phyloP scores from a whole-genome alignment of 139 green algal genomes.

The Picochlorum costavermella region DNA sequence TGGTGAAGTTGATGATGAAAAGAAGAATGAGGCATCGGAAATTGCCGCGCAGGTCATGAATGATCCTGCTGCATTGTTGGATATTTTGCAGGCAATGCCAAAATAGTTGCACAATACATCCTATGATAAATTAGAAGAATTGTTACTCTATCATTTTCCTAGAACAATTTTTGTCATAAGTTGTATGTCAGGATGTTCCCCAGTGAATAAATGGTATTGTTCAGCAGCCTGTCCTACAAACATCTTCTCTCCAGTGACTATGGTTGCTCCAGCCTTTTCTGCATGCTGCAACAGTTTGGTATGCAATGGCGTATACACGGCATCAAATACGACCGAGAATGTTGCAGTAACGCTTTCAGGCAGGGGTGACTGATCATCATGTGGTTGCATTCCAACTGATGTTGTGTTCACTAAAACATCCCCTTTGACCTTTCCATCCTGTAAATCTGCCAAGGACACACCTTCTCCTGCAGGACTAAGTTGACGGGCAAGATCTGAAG shows the following conservation, averaged over 20 bases:
- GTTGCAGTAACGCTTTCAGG: conserved; percentile 33
- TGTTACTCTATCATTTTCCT: conserved; percentile 2
- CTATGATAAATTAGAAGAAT: too few species aligned
- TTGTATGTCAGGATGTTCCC: conserved; percentile 37
- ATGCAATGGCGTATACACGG: conserved; percentile 90
- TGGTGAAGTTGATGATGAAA: neutral
- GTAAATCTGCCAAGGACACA: conserved; percentile 25
- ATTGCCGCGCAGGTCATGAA: conserved; percentile 16
- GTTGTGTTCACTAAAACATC: conserved; percentile 94
- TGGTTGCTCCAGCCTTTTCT: conserved; percentile 24
- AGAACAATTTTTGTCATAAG: conserved; percentile 54
- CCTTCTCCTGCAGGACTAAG: conserved; percentile 16
- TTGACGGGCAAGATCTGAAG: conserved; percentile 52
- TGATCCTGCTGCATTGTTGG: conserved; percentile 19
- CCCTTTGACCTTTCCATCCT: conserved; percentile 31
- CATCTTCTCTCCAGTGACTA: conserved; percentile 82
- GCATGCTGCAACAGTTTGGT: conserved; percentile 73
- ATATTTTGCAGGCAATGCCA: conserved; percentile 8
- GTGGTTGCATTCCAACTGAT: conserved; percentile 83
- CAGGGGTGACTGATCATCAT: conserved; percentile 55
- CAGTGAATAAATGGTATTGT: conserved; percentile 83
- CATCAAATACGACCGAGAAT: conserved; percentile 89
- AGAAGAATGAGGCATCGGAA: conserved; percentile 13
- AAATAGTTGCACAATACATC: neutral
- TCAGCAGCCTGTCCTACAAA: conserved; percentile 94